Evolutionary conservation across 805 yeast species (phyloP).

Genomic region (Candida ficus): DNA sequence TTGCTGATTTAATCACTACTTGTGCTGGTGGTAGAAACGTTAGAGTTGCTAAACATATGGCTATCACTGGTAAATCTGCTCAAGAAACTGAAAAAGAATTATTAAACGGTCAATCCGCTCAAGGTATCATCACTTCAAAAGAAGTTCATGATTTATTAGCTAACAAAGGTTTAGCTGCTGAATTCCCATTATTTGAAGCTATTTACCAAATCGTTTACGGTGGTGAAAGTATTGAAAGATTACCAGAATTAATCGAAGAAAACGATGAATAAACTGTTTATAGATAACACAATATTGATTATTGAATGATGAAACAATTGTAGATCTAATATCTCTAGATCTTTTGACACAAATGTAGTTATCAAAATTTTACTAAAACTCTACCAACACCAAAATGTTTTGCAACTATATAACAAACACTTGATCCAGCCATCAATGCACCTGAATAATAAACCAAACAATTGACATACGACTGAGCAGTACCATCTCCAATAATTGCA

Average conservation of each 20-base stretch:
- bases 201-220: conserved; percentile 83
- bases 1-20: conserved; percentile 95
- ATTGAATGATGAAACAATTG: background rate
- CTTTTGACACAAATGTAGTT: too few relatives aligned
- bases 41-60: conserved; percentile 83
- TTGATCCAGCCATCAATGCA: conserved; percentile 32
- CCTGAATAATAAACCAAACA: conserved; percentile 30
- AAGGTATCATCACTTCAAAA: conserved; percentile 84
- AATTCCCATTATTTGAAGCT: conserved; percentile 66
- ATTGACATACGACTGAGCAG: conserved; percentile 29
- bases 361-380: too few relatives aligned
- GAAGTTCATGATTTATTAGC: conserved; percentile 74
- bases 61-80: conserved; percentile 71
- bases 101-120: conserved; percentile 94
- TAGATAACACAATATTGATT: background rate
- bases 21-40: conserved; percentile 98
- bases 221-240: conserved; percentile 62
- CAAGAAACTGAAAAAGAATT: conserved; percentile 78
- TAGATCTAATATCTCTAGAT: background rate
- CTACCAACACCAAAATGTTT: conserved; percentile 22
- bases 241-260: conserved; percentile 66
- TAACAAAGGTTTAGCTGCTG: conserved; percentile 31
- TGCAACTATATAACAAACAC: conserved; percentile 37
- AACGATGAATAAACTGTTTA: conserved; percentile 7
- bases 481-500: conserved; percentile 38